Evolutionary conservation across 2,329 filamentous ascomycete genomes (phyloP).

Genomic region (Bipolaris oryzae): DNA sequence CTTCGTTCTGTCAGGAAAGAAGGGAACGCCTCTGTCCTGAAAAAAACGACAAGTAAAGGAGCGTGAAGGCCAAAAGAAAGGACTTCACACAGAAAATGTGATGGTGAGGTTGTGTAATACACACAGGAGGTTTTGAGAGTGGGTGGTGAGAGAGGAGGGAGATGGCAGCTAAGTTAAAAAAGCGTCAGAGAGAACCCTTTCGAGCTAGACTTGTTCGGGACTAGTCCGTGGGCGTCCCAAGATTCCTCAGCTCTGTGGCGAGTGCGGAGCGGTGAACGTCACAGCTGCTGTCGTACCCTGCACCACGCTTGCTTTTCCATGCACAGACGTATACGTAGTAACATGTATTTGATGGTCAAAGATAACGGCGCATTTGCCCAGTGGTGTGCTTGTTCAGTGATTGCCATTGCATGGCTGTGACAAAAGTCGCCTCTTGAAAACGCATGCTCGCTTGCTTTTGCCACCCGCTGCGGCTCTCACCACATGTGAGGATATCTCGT

Average conservation of each 20-base stretch:
- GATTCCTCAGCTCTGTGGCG: slow-evolving; percentile 19
- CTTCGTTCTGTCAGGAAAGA: slow-evolving; percentile 48
- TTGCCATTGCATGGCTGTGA: background rate
- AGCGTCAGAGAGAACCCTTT: slow-evolving; percentile 29
- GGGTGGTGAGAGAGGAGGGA: slow-evolving; percentile 33
- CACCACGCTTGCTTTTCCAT: slow-evolving; percentile 13
- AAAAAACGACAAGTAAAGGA: slow-evolving; percentile 49
- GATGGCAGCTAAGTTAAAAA: slow-evolving; percentile 28
- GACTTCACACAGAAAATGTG: slow-evolving; percentile 48
- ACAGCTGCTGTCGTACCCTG: slow-evolving; percentile 11
- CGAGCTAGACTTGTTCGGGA: slow-evolving; percentile 19
- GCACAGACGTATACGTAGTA: slow-evolving; percentile 11
- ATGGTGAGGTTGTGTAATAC: slow-evolving; percentile 35
- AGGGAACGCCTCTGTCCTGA: slow-evolving; percentile 46
- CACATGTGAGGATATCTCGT: background rate
- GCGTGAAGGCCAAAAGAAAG: slow-evolving; percentile 51
- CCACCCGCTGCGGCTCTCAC: background rate
- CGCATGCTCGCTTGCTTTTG: background rate
- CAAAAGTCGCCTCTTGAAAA: background rate
- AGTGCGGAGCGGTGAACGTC: slow-evolving; percentile 38
- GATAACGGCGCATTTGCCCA: slow-evolving; percentile 8
- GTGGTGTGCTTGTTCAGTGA: slow-evolving; percentile 1
- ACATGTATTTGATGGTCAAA: slow-evolving; percentile 1
- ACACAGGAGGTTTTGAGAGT: slow-evolving; percentile 41
- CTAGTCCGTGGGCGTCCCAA: slow-evolving; percentile 8